Base-by-base conservation (phyloP, 495 filamentous ascomycete genomes). In the Hypoxylon crocopeplum region DNA sequence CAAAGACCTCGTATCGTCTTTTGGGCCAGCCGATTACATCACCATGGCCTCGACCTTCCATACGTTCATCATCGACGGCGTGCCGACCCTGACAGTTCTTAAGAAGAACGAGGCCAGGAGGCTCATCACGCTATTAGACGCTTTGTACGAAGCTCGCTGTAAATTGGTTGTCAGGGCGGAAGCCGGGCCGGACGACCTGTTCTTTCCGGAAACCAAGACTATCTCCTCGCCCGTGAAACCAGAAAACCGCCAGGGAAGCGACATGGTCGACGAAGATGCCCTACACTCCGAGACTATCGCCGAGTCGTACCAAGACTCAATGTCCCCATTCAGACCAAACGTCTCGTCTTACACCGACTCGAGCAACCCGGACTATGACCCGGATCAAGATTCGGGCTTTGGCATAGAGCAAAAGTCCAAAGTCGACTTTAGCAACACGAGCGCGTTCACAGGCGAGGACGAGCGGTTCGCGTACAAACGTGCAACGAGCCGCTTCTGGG, bases 11-110 rank as follows among this genome's bases (percentile, higher is more conserved):
- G 88, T 85, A 44, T 69, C 71, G 5, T 69, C 72, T 5, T 79
- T 89, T 19, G 88, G 87, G 0, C 85, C 86, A 27, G 87, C 88
- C 16, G 88, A 91, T 72, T 90, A 89, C 71, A 84, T 88, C 47
- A 86, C 84, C 6, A 74, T 90, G 49, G 86, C 88, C 1, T 88
- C 85, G 1, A 85, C 75, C 47, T 90, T 82, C 69, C 86, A 89
- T 67, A 88, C 87, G 0, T 73, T 91, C 45, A 81, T 90, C 64
- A 74, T 90, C 34, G 77, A 80, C 47, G 67, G 79, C 5, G 75
- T 90, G 20, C 87, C 87, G 0, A 60, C 84, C 13, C 69, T 90
- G 1, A 79, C 77, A 1, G 24, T 82, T 0, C 64, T 79, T 0
- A 82, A 84, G 68, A 89, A 88, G 70, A 90, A 89, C 68, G 87